phyloP scores from a whole-genome alignment of 2,329 filamentous ascomycete genomes.

The Exophiala oligosperma region DNA sequence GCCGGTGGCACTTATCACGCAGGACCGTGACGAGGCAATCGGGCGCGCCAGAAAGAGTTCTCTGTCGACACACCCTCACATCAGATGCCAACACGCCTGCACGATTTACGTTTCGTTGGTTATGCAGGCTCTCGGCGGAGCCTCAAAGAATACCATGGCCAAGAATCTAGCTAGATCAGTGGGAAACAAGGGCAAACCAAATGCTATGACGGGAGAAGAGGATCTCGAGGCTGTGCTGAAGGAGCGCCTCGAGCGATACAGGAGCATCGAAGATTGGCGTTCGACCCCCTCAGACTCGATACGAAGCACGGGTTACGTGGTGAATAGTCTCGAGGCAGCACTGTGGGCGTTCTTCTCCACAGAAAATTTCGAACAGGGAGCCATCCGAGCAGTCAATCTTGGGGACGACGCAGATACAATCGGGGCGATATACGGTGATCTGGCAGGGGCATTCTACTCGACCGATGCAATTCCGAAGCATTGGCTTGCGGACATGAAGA shows the following conservation, averaged over 20 bases:
- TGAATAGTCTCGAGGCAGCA: conserved; percentile 44
- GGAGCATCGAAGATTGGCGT: conserved; percentile 32
- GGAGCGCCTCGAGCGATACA: conserved; percentile 24
- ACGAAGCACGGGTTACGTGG: conserved; percentile 41
- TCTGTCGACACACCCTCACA: conserved; percentile 40
- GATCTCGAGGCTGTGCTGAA: conserved; percentile 23
- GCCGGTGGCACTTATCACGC: conserved; percentile 38
- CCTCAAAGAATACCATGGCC: conserved; percentile 30
- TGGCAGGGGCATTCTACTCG: conserved; percentile 45
- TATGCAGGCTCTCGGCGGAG: conserved; percentile 32
- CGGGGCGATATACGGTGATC: conserved; percentile 45
- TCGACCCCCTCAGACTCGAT: conserved; percentile 29
- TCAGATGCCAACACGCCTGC: conserved; percentile 42
- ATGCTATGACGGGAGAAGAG: conserved; percentile 5
- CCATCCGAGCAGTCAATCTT: conserved; percentile 43
- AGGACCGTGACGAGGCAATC: conserved; percentile 22
- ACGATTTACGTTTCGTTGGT: conserved; percentile 39
- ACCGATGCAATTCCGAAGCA: conserved; percentile 33
- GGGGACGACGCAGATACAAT: conserved; percentile 48
- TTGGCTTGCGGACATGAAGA: conserved; percentile 27
- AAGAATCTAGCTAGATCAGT: conserved; percentile 25
- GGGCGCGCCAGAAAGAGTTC: conserved; percentile 31
- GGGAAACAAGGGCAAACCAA: conserved; percentile 21
- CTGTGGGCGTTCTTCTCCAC: conserved; percentile 46
- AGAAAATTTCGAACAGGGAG: conserved; percentile 39